Base-by-base conservation (phyloP, 2,329 filamentous ascomycete genomes). In the Fusarium guadeloupense region DNA sequence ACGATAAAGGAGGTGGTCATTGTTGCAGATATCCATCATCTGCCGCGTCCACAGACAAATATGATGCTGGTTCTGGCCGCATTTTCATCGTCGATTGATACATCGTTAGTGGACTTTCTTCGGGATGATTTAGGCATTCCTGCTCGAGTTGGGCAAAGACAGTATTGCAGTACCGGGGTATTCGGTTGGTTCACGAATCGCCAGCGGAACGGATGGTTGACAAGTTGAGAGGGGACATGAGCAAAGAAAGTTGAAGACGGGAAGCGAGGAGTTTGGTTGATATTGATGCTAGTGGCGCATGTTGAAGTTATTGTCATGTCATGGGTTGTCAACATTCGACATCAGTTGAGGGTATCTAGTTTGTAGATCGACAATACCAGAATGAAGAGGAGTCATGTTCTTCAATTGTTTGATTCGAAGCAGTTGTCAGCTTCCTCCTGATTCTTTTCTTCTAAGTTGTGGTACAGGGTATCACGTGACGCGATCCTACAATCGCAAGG, bases 71-170 rank as follows among this genome's bases (percentile, higher is more conserved):
- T 85, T 57, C 87, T 83, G 69, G 81, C 85, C 3, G 81, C 84
- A 20, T 85, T 89, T 61, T 87, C 85, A 25, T 80, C 80, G 28
- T 87, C 85, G 48, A 81, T 89, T 16, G 82, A 86, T 59, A 79
- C 73, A 7, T 81, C 81, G 4, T 81, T 88, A 71, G 75, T 77
- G 33, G 81, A 84, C 54, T 88, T 81, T 71, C 69, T 87, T 58
- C 64, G 68, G 31, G 58, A 66, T 23, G 71, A 74, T 45, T 41
- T 72, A 13, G 66, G 65, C 7, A 66, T 71, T 53, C 68, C 69
- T 14, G 65, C 68, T 5, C 51, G 54, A 9, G 59, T 67, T 41
- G 68, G 68, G 25, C 44, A 69, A 34, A 42, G 64, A 30, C 62
- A 64, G 28, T 70, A 58, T 40, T 69, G 68, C 16, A 61, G 62